These are phyloP conservation scores for Pythium rishiriense DNA, from an alignment of 352 stramenopile genomes.

Conservation along the genomic window DNA sequence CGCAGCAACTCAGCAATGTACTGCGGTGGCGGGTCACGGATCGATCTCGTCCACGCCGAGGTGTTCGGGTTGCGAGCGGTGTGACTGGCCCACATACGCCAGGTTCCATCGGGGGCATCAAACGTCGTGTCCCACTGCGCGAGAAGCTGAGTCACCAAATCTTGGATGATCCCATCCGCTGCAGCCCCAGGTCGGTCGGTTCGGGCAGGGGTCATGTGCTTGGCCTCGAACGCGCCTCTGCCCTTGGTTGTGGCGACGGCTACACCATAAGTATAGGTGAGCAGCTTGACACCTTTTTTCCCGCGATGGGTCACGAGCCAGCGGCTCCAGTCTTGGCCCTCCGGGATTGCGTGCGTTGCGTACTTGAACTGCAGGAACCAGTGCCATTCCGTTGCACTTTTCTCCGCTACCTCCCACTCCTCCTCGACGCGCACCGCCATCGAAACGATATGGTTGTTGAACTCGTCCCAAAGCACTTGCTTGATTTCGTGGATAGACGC, in stretches of 20 bases:
- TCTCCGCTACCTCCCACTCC: neutral
- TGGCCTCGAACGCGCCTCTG: neutral
- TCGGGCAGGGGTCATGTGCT: neutral
- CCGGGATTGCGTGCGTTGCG: neutral
- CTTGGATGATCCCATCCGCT: neutral
- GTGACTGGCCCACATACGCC: neutral
- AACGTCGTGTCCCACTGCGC: neutral
- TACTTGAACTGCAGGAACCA: neutral
- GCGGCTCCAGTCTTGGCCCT: neutral
- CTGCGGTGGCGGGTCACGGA: neutral
- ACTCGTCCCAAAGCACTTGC: neutral
- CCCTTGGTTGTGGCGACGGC: neutral
- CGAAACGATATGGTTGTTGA: neutral
- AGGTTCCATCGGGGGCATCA: neutral
- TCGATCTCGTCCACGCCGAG: neutral
- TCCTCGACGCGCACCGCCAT: neutral
- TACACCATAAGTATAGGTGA: neutral
- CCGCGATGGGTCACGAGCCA: neutral
- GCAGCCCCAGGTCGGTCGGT: neutral
- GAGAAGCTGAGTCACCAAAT: neutral
- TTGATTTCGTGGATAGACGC: neutral
- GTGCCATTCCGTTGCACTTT: neutral
- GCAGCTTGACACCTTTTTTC: neutral
- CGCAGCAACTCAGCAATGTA: neutral
- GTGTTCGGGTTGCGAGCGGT: neutral